A percentile compares a stretch with the other conserved stretches of the same genome.
Evolutionary conservation across 345 rosid genomes (phyloP).

Genomic region (Mangifera indica): DNA sequence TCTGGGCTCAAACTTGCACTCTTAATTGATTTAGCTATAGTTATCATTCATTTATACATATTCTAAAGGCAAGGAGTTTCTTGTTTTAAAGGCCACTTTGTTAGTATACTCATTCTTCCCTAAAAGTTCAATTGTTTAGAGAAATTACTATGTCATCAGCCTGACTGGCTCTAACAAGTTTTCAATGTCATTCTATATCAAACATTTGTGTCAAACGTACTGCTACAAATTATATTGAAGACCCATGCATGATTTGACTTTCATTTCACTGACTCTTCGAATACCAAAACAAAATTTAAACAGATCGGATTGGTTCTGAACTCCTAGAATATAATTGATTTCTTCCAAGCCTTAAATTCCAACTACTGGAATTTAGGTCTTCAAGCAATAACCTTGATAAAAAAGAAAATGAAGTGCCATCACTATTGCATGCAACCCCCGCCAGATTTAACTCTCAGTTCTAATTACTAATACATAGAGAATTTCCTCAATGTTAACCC

Average conservation of each 20-base stretch:
- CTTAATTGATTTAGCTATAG: too few species aligned
- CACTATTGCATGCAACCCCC: constrained; percentile 8
- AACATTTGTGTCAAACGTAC: too few species aligned
- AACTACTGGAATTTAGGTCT: not conserved
- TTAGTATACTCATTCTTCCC: too few species aligned
- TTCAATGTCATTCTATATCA: too few species aligned
- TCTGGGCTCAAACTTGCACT: too few species aligned
- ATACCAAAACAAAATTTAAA: not conserved
- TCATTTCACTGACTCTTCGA: not conserved
- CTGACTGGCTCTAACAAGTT: too few species aligned
- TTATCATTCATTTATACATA: too few species aligned
- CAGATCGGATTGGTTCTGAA: not conserved
- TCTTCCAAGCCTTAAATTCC: not conserved
- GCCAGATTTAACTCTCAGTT: constrained; percentile 1
- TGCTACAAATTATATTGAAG: too few species aligned
- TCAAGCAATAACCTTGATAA: constrained; percentile 8
- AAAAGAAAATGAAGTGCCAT: constrained; percentile 1
- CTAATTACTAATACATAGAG: constrained; percentile 5
- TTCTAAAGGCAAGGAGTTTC: too few species aligned
- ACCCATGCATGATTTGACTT: not conserved
- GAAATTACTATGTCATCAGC: too few species aligned
- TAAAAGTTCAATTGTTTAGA: too few species aligned
- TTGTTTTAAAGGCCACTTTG: too few species aligned
- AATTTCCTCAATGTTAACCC: constrained; percentile 1
- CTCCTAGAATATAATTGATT: not conserved